Conservation (phyloP, 225 moss, liverwort and hornwort species). For the Rhytidiadelphus loreus region DNA sequence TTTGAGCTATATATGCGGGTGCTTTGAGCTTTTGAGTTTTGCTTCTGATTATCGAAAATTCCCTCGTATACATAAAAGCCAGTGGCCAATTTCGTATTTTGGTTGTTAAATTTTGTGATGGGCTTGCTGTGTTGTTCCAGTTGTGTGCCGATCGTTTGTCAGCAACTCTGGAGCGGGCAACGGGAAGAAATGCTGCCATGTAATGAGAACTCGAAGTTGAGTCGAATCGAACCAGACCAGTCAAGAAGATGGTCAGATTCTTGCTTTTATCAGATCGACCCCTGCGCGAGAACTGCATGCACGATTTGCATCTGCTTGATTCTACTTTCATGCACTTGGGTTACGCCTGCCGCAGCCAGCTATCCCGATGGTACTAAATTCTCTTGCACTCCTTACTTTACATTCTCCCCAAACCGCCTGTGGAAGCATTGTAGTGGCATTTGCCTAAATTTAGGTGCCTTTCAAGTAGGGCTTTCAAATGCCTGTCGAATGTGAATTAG, state of each 20-base stretch:
- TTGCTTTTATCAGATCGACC: not conserved
- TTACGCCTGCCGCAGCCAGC: not conserved
- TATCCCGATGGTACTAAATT: not conserved
- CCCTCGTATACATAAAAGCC: not conserved
- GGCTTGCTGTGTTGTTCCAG: not conserved
- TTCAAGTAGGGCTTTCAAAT: not conserved
- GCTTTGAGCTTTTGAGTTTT: not conserved
- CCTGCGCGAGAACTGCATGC: not conserved
- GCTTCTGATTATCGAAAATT: not conserved
- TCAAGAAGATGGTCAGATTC: not conserved
- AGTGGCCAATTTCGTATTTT: not conserved
- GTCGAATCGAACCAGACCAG: not conserved
- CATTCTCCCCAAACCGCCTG: not conserved
- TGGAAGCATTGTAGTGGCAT: not conserved
- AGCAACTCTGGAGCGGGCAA: not conserved
- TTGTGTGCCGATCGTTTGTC: not conserved
- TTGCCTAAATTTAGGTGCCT: not conserved
- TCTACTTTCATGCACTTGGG: not conserved
- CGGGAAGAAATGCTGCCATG: not conserved
- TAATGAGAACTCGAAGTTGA: not conserved
- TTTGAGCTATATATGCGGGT: too few species aligned
- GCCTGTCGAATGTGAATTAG: not conserved
- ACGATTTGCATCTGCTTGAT: not conserved
- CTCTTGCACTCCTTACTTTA: not conserved
- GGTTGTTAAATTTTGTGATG: not conserved